Conservation (phyloP, 2,329 filamentous ascomycete genomes). For the Botryotinia convoluta region DNA sequence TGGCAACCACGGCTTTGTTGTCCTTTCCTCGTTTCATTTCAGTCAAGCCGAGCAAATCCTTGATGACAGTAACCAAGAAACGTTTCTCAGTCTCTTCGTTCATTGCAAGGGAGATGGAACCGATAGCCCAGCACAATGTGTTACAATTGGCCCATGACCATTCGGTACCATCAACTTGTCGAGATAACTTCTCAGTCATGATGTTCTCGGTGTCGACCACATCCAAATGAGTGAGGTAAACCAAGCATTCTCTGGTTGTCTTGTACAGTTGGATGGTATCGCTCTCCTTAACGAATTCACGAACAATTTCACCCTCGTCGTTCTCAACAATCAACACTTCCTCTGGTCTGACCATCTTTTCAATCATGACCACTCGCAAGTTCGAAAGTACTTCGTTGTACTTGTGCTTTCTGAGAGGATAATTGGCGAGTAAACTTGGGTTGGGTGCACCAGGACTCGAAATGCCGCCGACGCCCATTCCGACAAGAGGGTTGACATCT, state of each 20-base stretch:
- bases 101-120: slow-evolving; percentile 97
- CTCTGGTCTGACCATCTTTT: slow-evolving; percentile 98
- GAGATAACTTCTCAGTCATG: slow-evolving; percentile 97
- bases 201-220: slow-evolving; percentile 97
- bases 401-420: slow-evolving; percentile 95
- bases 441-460: slow-evolving; percentile 82
- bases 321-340: slow-evolving; percentile 99
- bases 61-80: slow-evolving; percentile 97
- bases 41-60: slow-evolving; percentile 91
- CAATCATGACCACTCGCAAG: slow-evolving; percentile 95
- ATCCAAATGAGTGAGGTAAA: slow-evolving; percentile 95
- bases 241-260: slow-evolving; percentile 93
- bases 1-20: slow-evolving; percentile 98
- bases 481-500: slow-evolving; percentile 85
- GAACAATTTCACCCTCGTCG: slow-evolving; percentile 97
- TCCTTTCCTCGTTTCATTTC: slow-evolving; percentile 99
- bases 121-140: slow-evolving; percentile 98
- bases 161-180: slow-evolving; percentile 90
- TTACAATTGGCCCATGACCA: slow-evolving; percentile 99
- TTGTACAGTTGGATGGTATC: slow-evolving; percentile 99
- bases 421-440: slow-evolving; percentile 79
- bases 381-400: slow-evolving; percentile 94
- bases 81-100: slow-evolving; percentile 99
- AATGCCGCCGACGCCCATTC: slow-evolving; percentile 67
- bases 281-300: slow-evolving; percentile 98